Percentiles rank a stretch among this genome's conserved stretches.
phyloP scores from a whole-genome alignment of 345 rosid species.

The Eucalyptus virginea region DNA sequence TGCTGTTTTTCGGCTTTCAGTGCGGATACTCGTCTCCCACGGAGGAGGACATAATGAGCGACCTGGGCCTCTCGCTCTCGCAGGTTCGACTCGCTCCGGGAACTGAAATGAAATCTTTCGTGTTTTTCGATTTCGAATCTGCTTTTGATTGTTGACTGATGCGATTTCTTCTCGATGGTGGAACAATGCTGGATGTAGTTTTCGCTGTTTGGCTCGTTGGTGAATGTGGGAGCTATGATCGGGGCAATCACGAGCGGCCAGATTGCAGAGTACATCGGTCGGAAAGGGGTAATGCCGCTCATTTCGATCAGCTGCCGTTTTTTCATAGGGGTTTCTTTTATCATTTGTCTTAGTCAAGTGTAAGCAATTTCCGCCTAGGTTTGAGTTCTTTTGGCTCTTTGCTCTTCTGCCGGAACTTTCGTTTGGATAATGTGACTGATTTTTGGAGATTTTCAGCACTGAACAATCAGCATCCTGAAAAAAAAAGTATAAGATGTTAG shows the following conservation, averaged over 20 bases:
- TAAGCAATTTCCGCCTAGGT: not conserved
- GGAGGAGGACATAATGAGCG: slow-evolving; percentile 30
- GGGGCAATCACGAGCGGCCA: slow-evolving; percentile 76
- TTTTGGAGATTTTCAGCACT: not conserved
- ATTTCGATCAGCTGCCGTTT: not conserved
- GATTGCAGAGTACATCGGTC: slow-evolving; percentile 62
- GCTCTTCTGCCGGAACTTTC: not conserved
- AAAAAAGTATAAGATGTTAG: not conserved
- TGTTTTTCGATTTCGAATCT: not conserved
- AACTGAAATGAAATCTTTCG: not conserved
- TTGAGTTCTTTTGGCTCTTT: not conserved
- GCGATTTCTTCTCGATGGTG: not conserved
- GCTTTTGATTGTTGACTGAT: not conserved
- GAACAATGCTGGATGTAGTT: slow-evolving; percentile 10
- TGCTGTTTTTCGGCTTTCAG: slow-evolving; percentile 1
- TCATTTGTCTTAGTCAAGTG: not conserved
- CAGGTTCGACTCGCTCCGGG: slow-evolving; percentile 23
- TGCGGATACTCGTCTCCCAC: slow-evolving; percentile 71
- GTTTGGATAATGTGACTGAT: not conserved
- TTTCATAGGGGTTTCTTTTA: not conserved
- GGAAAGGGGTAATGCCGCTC: slow-evolving; percentile 55
- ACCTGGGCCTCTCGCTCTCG: slow-evolving; percentile 42
- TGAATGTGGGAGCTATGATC: slow-evolving; percentile 74
- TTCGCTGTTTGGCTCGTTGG: slow-evolving; percentile 58
- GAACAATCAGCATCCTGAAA: not conserved